phyloP scores from a whole-genome alignment of 2,329 filamentous ascomycete species.

The Aspergillus pseudonomiae region DNA sequence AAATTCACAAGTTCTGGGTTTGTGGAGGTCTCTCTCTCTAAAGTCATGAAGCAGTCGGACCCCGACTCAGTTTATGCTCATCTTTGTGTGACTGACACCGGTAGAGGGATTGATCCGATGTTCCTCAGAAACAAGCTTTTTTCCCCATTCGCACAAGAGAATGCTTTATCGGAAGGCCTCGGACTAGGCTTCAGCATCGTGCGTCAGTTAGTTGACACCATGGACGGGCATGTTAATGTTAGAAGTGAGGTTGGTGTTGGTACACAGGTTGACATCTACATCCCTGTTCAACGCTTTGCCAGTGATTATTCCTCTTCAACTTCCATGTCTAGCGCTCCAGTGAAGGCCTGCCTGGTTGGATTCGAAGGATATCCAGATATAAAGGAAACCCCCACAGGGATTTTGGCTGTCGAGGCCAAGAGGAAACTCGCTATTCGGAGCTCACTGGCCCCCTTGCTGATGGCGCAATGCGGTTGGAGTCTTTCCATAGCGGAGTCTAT shows the following conservation, averaged over 20 bases:
- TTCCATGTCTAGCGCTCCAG: constrained; percentile 12
- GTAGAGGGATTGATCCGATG: constrained; percentile 62
- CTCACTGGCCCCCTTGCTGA: constrained; percentile 28
- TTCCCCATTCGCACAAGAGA: constrained; percentile 65
- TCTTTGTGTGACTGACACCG: constrained; percentile 62
- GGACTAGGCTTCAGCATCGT: constrained; percentile 69
- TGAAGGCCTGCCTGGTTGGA: constrained; percentile 28
- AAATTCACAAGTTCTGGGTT: constrained; percentile 40
- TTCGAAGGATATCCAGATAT: constrained; percentile 29
- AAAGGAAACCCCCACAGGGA: constrained; percentile 25
- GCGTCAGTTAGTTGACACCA: constrained; percentile 57
- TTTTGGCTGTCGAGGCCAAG: constrained; percentile 29
- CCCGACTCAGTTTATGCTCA: constrained; percentile 24
- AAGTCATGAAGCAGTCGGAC: constrained; percentile 12
- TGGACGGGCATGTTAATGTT: constrained; percentile 61
- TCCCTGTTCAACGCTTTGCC: constrained; percentile 24
- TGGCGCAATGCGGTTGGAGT: constrained; percentile 27
- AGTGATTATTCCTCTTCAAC: constrained; percentile 17
- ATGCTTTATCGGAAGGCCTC: constrained; percentile 60
- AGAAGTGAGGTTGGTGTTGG: constrained; percentile 41
- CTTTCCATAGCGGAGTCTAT: constrained; percentile 29
- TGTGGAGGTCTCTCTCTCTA: constrained; percentile 34
- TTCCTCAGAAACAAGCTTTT: constrained; percentile 64
- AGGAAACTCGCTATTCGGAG: constrained; percentile 32
- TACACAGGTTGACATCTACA: constrained; percentile 33